Percentiles rank a stretch among this genome's conserved stretches.
These are phyloP conservation scores for Metschnikowia cerradonensis DNA, from an alignment of 805 yeast genomes.

Conservation along the genomic window DNA sequence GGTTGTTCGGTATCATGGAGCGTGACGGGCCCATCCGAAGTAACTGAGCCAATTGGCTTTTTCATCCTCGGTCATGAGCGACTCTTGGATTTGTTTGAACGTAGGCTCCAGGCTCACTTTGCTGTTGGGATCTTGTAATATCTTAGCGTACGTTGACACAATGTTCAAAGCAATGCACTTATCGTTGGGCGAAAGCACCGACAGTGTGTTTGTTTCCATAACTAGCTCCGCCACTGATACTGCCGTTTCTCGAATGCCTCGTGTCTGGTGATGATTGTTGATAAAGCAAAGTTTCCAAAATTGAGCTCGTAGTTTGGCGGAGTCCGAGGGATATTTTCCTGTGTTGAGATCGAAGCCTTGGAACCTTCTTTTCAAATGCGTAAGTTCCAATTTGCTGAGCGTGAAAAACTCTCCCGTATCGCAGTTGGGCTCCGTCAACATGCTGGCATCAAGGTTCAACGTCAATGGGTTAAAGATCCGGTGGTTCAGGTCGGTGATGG, in stretches of 20 bases:
- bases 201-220: background rate
- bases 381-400: constrained; percentile 24
- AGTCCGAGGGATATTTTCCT: constrained; percentile 15
- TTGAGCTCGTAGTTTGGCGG: constrained; percentile 25
- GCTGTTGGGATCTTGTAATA: background rate
- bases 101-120: constrained; percentile 3
- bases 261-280: constrained; percentile 14
- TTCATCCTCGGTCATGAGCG: constrained; percentile 8
- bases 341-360: constrained; percentile 22
- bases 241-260: background rate
- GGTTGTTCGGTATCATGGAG: background rate
- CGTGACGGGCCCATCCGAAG: constrained; percentile 13
- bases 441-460: background rate
- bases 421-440: constrained; percentile 2
- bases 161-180: constrained; percentile 14
- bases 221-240: background rate
- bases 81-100: constrained; percentile 9
- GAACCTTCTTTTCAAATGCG: constrained; percentile 19
- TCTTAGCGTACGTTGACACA: constrained; percentile 2
- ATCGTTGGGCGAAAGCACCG: constrained; percentile 12
- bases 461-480: constrained; percentile 8
- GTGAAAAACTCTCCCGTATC: constrained; percentile 9
- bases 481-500: constrained; percentile 4
- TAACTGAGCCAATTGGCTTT: constrained; percentile 12
- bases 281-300: constrained; percentile 30